These are phyloP conservation scores for Polytolypa hystricis DNA, from an alignment of 2,329 filamentous ascomycete genomes.

Conservation along the genomic window DNA sequence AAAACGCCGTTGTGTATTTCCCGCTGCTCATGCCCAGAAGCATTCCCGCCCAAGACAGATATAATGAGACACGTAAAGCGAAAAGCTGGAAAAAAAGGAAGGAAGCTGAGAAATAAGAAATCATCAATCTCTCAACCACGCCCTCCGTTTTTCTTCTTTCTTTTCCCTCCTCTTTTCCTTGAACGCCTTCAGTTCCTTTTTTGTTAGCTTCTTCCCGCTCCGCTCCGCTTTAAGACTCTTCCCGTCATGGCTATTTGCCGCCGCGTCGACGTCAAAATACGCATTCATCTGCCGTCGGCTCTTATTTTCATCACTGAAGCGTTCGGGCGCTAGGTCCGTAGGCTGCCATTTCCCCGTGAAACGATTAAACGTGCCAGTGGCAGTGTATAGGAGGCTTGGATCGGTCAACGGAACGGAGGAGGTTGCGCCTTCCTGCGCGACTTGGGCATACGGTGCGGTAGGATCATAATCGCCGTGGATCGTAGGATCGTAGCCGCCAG, in stretches of 20 bases:
- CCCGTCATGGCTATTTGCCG: constrained; percentile 82
- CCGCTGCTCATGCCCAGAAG: too few relatives aligned
- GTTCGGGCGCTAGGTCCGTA: constrained; percentile 55
- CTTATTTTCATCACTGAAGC: constrained; percentile 80
- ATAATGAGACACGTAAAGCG: too few relatives aligned
- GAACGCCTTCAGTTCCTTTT: constrained; percentile 79
- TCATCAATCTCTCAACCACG: constrained; percentile 73
- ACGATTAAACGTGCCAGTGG: constrained; percentile 74
- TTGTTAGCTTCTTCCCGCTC: constrained; percentile 69
- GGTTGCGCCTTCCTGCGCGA: constrained; percentile 24
- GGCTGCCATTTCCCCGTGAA: constrained; percentile 78
- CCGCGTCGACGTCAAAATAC: constrained; percentile 91
- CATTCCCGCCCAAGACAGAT: too few relatives aligned
- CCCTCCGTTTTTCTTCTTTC: constrained; percentile 89
- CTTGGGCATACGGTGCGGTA: constrained; percentile 81
- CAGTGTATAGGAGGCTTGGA: constrained; percentile 46
- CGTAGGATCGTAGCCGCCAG: constrained; percentile 81
- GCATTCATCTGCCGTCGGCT: constrained; percentile 79
- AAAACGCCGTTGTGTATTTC: too few relatives aligned
- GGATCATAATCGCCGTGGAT: constrained; percentile 96
- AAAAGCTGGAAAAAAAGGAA: constrained; percentile 12
- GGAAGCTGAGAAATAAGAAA: background rate
- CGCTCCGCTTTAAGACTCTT: constrained; percentile 85
- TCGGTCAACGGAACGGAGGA: constrained; percentile 27
- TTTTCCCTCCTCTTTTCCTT: constrained; percentile 79